Evolutionary conservation across 257 asterid genomes (phyloP).

Genomic region (Thymus quinquecostatus): DNA sequence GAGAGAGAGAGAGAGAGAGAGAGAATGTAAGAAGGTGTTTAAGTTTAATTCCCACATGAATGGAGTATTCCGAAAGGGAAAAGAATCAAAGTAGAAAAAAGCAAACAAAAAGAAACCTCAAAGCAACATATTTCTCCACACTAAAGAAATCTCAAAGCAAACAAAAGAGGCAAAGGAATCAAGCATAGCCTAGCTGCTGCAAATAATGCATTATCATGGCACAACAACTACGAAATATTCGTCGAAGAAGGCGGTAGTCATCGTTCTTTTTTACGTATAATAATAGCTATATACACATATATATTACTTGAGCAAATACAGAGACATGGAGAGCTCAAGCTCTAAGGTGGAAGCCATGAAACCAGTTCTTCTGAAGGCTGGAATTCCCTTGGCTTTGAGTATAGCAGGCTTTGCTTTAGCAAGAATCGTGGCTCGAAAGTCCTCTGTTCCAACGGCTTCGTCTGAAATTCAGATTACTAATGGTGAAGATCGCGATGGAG

Average conservation of each 20-base stretch:
- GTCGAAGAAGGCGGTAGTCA: background rate
- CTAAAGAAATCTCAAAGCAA: conserved; percentile 51
- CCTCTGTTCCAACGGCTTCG: conserved; percentile 11
- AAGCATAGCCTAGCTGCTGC: conserved; percentile 9
- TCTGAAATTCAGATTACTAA: conserved; percentile 6
- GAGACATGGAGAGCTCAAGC: conserved; percentile 50
- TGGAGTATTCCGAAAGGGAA: conserved; percentile 52
- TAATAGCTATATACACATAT: no score
- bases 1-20: no score
- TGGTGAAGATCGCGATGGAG: conserved; percentile 26
- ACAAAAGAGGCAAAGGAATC: conserved; percentile 50
- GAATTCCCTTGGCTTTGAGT: conserved; percentile 67
- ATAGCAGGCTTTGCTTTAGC: conserved; percentile 55
- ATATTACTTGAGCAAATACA: background rate
- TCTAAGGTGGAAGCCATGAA: conserved; percentile 48
- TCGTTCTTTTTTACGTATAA: background rate
- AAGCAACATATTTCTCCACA: conserved; percentile 34
- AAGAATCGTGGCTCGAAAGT: conserved; percentile 37
- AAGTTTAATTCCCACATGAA: background rate
- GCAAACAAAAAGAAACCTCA: no score
- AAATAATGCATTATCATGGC: conserved; percentile 29
- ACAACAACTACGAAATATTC: conserved; percentile 19
- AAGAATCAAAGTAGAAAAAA: no score
- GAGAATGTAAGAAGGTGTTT: no score
- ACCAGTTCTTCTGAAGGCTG: conserved; percentile 52